A percentile compares a stretch with the other conserved stretches of the same genome.
Evolutionary conservation across 2,329 filamentous ascomycete species (phyloP).

Genomic region (Colletotrichum somersetense): DNA sequence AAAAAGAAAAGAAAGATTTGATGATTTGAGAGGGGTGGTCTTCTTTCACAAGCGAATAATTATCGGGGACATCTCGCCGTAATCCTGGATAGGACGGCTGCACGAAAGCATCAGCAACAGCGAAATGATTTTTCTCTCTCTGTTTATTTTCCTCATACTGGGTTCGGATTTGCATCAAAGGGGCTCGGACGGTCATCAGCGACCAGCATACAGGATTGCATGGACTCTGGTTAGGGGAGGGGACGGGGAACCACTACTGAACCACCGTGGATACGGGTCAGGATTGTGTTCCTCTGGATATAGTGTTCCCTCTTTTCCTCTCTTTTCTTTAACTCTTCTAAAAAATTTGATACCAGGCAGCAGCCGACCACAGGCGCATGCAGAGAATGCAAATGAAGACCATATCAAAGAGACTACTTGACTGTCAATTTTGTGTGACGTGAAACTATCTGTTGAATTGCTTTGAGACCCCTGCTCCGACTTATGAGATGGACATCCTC

Average conservation of each 20-base stretch:
- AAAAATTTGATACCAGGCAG: slow-evolving; percentile 30
- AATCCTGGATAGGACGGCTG: slow-evolving; percentile 38
- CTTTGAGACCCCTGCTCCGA: neutral
- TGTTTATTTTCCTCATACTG: slow-evolving; percentile 9
- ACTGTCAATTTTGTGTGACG: no score
- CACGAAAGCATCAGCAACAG: slow-evolving; percentile 41
- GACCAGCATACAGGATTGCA: slow-evolving; percentile 40
- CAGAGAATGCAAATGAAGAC: slow-evolving; percentile 10
- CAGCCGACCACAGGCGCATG: slow-evolving; percentile 19
- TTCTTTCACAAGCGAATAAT: slow-evolving; percentile 37
- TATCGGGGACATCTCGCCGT: slow-evolving; percentile 29
- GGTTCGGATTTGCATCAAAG: slow-evolving; percentile 35
- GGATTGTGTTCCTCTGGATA: slow-evolving; percentile 13
- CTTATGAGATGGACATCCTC: neutral
- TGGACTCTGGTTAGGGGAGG: slow-evolving; percentile 22
- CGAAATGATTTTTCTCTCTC: slow-evolving; percentile 31
- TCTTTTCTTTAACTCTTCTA: slow-evolving; percentile 8
- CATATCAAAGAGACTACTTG: neutral
- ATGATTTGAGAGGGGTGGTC: slow-evolving; percentile 8
- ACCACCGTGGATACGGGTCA: slow-evolving; percentile 29
- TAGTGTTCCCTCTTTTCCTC: neutral
- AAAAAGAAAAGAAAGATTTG: slow-evolving; percentile 17
- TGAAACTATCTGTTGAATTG: neutral
- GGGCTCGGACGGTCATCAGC: slow-evolving; percentile 23
- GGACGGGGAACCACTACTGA: slow-evolving; percentile 15